A percentile compares a stretch with the other conserved stretches of the same genome.
phyloP scores from a whole-genome alignment of 768 basidiomycete genomes.

The Phaeotremella skinneri region DNA sequence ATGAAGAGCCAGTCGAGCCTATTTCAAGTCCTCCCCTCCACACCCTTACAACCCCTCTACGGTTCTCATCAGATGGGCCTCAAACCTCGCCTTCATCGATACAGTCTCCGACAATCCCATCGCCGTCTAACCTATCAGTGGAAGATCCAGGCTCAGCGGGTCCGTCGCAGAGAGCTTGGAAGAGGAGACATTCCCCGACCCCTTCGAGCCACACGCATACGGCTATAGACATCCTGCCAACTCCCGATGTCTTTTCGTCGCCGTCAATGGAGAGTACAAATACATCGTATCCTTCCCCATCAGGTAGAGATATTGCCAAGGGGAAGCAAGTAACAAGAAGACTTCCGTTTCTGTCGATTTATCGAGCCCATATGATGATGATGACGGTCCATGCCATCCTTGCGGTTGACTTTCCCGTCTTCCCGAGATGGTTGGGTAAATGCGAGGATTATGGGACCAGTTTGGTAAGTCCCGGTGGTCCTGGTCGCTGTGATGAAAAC shows the following conservation, averaged over 20 bases:
- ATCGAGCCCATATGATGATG: constrained; percentile 91
- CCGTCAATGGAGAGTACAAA: neutral
- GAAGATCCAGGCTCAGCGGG: constrained; percentile 11
- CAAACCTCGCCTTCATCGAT: constrained; percentile 4
- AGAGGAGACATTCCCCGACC: constrained; percentile 28
- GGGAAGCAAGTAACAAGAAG: neutral
- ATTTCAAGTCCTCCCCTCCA: constrained; percentile 8
- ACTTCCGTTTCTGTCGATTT: constrained; percentile 72
- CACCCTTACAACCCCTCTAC: constrained; percentile 3
- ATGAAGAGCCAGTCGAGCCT: constrained; percentile 39
- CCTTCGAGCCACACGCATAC: constrained; percentile 27
- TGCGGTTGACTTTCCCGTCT: constrained; percentile 91
- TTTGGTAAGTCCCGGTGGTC: constrained; percentile 59
- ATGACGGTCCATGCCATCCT: constrained; percentile 87
- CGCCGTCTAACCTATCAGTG: constrained; percentile 11
- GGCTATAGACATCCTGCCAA: constrained; percentile 34
- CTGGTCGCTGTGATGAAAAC: neutral
- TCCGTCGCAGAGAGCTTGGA: constrained; percentile 9
- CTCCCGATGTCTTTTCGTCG: constrained; percentile 20
- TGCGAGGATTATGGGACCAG: constrained; percentile 93
- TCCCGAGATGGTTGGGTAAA: constrained; percentile 82
- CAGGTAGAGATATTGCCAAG: neutral
- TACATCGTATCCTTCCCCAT: neutral
- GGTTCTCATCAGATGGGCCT: constrained; percentile 16
- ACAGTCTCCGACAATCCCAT: neutral